These are phyloP conservation scores for Helotiales sp. DNA, from an alignment of 2,329 filamentous ascomycete genomes.

Conservation along the genomic window DNA sequence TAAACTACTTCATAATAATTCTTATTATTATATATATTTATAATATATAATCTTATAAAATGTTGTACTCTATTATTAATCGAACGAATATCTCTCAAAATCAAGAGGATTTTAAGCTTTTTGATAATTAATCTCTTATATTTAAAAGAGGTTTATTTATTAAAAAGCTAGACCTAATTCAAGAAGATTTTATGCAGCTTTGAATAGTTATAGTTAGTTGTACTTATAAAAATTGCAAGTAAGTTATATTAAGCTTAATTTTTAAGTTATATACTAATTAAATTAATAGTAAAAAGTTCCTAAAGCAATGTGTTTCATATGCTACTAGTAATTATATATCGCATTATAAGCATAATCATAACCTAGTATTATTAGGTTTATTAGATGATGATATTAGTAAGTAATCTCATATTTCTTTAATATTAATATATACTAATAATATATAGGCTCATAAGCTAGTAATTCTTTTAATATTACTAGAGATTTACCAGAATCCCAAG, in stretches of 20 bases:
- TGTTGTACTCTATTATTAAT: neutral
- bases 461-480: neutral
- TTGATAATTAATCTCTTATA: neutral
- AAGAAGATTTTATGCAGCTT: neutral
- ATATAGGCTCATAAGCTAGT: neutral
- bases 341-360: neutral
- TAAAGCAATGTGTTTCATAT: neutral
- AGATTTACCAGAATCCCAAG: neutral
- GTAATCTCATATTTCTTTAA: neutral
- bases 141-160: neutral
- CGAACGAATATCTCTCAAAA: neutral
- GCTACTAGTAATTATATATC: neutral
- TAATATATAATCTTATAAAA: neutral
- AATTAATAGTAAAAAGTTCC: neutral
- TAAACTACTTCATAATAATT: neutral
- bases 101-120: neutral
- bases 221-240: constrained; percentile 1
- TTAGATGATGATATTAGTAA: neutral
- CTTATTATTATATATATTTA: neutral
- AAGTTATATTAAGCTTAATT: neutral
- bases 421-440: neutral
- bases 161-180: neutral
- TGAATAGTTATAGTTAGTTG: neutral
- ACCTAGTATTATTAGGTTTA: neutral
- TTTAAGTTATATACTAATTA: neutral